These are phyloP conservation scores for Alisma plantagoaquatica DNA, from an alignment of 106 monocot species.

Conservation along the genomic window DNA sequence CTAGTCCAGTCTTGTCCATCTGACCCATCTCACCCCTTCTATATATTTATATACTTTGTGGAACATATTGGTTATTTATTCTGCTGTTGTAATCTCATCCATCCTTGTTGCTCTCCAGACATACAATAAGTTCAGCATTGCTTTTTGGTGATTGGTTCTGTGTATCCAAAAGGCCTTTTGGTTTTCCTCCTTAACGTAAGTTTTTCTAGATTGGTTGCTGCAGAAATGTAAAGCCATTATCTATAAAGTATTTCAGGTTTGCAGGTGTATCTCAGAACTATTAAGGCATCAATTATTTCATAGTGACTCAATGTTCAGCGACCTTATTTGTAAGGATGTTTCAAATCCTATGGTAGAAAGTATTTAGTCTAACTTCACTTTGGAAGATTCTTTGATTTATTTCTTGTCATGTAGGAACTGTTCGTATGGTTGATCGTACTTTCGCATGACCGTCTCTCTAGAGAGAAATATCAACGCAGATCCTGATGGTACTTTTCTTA, in stretches of 20 bases:
- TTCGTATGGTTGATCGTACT: slow-evolving; percentile 93
- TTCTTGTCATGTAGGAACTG: slow-evolving; percentile 51
- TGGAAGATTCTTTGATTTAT: slow-evolving; percentile 2
- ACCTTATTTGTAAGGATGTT: slow-evolving; percentile 46
- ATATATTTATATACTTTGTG: no score
- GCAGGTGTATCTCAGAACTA: slow-evolving; percentile 88
- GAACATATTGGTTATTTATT: no score
- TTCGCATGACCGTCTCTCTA: slow-evolving; percentile 85
- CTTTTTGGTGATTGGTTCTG: slow-evolving; percentile 85
- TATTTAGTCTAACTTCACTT: not conserved
- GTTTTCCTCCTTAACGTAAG: slow-evolving; percentile 80
- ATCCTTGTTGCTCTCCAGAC: slow-evolving; percentile 48
- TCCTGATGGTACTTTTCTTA: slow-evolving; percentile 45
- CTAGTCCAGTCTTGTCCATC: no score
- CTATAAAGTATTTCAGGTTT: slow-evolving; percentile 64
- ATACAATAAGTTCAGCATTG: slow-evolving; percentile 94
- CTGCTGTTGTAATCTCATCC: no score
- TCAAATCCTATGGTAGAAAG: slow-evolving; percentile 59
- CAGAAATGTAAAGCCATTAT: no score
- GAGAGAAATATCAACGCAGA: slow-evolving; percentile 75
- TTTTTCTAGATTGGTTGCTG: slow-evolving; percentile 11
- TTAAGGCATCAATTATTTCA: slow-evolving; percentile 44
- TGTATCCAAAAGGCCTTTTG: slow-evolving; percentile 76
- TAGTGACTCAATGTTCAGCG: slow-evolving; percentile 21
- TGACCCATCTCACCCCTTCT: no score